Percentiles rank a stretch among this genome's conserved stretches.
These are phyloP conservation scores for Arabis hirsuta DNA, from an alignment of 345 rosid genomes.

Conservation along the genomic window DNA sequence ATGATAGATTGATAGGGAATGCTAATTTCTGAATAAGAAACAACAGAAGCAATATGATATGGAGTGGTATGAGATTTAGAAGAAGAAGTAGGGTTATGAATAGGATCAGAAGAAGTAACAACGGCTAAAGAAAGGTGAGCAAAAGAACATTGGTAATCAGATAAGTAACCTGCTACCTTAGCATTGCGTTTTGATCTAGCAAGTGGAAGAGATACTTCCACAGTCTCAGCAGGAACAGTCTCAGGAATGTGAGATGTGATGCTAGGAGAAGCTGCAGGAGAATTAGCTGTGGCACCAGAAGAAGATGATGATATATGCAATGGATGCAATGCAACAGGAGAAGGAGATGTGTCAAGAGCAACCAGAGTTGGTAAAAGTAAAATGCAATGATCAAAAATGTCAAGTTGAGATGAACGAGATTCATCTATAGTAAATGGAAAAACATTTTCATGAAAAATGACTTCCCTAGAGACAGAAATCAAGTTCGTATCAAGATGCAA, in stretches of 20 bases:
- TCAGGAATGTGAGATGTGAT: too few relatives aligned
- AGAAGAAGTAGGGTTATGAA: background rate
- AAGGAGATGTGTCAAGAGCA: too few relatives aligned
- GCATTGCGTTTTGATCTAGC: background rate
- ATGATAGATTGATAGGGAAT: background rate
- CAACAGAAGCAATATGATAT: background rate
- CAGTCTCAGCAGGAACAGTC: too few relatives aligned
- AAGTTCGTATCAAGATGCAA: background rate
- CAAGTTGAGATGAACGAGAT: too few relatives aligned
- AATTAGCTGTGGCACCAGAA: background rate
- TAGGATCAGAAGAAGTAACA: too few relatives aligned
- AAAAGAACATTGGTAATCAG: background rate
- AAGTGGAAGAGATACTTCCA: background rate
- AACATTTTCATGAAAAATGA: background rate
- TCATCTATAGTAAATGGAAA: background rate
- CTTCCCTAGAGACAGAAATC: background rate
- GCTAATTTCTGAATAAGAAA: background rate
- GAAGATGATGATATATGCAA: background rate
- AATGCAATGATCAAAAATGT: too few relatives aligned
- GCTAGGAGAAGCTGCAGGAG: background rate
- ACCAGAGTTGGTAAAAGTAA: background rate
- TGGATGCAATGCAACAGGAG: too few relatives aligned
- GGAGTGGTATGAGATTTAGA: background rate
- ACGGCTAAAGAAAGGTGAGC: too few relatives aligned
- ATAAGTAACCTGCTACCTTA: background rate